These are phyloP conservation scores for Turritis glabra DNA, from an alignment of 345 rosid species.

Conservation along the genomic window DNA sequence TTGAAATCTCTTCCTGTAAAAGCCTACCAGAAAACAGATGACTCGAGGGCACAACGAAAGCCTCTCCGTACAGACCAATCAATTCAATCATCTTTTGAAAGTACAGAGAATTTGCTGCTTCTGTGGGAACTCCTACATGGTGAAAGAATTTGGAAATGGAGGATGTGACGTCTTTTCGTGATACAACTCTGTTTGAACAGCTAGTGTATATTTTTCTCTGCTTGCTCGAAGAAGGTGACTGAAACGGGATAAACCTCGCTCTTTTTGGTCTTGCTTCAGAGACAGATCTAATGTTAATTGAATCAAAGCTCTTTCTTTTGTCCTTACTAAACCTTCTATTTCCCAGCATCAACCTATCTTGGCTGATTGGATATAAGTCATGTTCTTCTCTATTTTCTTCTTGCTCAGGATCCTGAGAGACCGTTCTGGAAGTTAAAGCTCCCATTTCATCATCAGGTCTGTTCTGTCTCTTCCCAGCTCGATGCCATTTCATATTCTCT, in stretches of 20 bases:
- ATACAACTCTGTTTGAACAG: slow-evolving; percentile 40
- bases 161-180: slow-evolving; percentile 53
- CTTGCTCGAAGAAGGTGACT: slow-evolving; percentile 43
- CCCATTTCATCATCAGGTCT: slow-evolving; percentile 52
- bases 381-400: slow-evolving; percentile 49
- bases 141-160: slow-evolving; percentile 64
- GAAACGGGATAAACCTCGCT: slow-evolving; percentile 46
- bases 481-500: slow-evolving; percentile 85
- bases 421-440: slow-evolving; percentile 44
- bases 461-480: slow-evolving; percentile 62
- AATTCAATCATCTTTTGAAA: slow-evolving; percentile 61
- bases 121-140: slow-evolving; percentile 55
- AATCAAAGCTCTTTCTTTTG: slow-evolving; percentile 46
- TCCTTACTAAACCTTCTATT: slow-evolving; percentile 53
- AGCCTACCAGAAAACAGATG: slow-evolving; percentile 48
- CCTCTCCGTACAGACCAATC: slow-evolving; percentile 55
- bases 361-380: slow-evolving; percentile 43
- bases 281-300: slow-evolving; percentile 44
- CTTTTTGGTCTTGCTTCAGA: slow-evolving; percentile 53
- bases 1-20: slow-evolving; percentile 55
- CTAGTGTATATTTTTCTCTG: slow-evolving; percentile 40
- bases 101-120: slow-evolving; percentile 56
- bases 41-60: slow-evolving; percentile 51
- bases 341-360: slow-evolving; percentile 48
- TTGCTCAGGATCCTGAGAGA: slow-evolving; percentile 58